phyloP scores from a whole-genome alignment of 2,329 filamentous ascomycete genomes.

The Clonostachys rhizophaga region DNA sequence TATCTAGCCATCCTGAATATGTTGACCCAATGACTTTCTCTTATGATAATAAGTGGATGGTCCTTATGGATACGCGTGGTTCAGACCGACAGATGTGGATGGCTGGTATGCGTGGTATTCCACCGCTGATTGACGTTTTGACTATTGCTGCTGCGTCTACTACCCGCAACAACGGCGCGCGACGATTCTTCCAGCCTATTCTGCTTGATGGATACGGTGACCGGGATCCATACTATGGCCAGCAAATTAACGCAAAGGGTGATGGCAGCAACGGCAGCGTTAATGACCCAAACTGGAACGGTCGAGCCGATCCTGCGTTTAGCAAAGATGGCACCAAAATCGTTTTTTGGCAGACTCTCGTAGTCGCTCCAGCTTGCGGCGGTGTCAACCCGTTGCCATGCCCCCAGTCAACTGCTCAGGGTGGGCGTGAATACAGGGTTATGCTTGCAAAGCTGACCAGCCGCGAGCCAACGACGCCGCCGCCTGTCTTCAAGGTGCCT shows the following conservation, averaged over 20 bases:
- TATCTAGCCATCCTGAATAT: conserved; percentile 35
- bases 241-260: neutral
- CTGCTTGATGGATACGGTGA: conserved; percentile 23
- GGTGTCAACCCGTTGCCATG: conserved; percentile 33
- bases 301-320: neutral
- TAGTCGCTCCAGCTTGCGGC: conserved; percentile 29
- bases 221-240: neutral
- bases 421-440: conserved; percentile 25
- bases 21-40: conserved; percentile 31
- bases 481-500: conserved; percentile 1
- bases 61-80: conserved; percentile 33
- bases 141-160: conserved; percentile 20
- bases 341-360: conserved; percentile 31
- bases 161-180: conserved; percentile 33
- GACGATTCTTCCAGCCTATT: conserved; percentile 36
- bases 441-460: conserved; percentile 25
- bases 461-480: neutral
- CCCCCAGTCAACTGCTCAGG: conserved; percentile 25
- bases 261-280: neutral
- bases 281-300: neutral
- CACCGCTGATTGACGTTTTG: conserved; percentile 29
- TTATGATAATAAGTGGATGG: conserved; percentile 29
- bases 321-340: conserved; percentile 11
- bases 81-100: conserved; percentile 29
- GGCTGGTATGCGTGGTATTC: conserved; percentile 27